phyloP scores from a whole-genome alignment of 2,329 filamentous ascomycete species.

The Monosporascus sp. region DNA sequence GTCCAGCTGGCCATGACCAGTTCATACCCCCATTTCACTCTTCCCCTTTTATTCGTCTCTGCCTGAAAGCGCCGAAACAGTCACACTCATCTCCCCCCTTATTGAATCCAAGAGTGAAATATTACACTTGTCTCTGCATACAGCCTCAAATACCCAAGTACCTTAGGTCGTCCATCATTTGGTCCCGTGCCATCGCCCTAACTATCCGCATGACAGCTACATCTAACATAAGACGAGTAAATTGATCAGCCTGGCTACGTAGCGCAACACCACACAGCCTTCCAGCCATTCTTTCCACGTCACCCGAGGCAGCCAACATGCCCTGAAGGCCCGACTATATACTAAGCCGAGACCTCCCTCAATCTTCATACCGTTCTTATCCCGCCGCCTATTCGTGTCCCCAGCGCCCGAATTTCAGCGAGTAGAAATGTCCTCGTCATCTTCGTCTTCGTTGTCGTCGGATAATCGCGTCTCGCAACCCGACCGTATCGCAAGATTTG shows the following conservation, averaged over 20 bases:
- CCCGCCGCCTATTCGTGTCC: background rate
- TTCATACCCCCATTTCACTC: no score
- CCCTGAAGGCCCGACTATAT: background rate
- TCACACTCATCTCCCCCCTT: no score
- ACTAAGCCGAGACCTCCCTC: background rate
- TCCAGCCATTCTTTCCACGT: background rate
- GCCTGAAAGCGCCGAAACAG: no score
- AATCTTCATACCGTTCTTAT: background rate
- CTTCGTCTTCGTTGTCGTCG: conserved; percentile 10
- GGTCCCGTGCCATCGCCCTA: background rate
- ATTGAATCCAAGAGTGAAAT: background rate
- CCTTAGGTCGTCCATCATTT: background rate
- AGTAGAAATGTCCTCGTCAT: conserved; percentile 37
- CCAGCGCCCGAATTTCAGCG: conserved; percentile 4
- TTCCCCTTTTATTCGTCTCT: no score
- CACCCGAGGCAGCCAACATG: background rate
- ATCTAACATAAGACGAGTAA: background rate
- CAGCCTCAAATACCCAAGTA: background rate
- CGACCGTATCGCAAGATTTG: conserved; percentile 15
- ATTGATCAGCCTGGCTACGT: background rate
- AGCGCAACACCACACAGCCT: background rate
- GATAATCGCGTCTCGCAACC: conserved; percentile 20
- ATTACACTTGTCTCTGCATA: background rate
- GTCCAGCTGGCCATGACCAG: no score
- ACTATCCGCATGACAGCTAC: background rate